Base-by-base conservation (phyloP, 2,329 filamentous ascomycete genomes). In the Neofusicoccum cordaticola region DNA sequence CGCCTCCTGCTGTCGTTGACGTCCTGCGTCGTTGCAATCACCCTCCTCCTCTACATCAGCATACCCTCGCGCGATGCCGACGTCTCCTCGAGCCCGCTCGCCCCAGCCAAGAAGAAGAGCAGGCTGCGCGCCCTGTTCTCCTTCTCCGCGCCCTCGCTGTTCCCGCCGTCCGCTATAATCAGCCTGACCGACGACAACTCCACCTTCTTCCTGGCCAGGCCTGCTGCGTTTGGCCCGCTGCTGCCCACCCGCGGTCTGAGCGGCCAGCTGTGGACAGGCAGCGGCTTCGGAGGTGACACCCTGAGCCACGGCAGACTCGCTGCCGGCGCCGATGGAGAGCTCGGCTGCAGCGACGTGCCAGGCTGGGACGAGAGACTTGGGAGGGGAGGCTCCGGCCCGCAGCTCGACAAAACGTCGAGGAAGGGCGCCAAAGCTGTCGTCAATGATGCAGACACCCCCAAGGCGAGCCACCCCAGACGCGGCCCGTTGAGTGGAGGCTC, bases 141-240 rank as follows among this genome's bases (percentile, higher is more conserved):
- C 66, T 83, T 82, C 75, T 78, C 79, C n/a, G 78, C 79, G 9
- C 82, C 93, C 0, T 91, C 93, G 68, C 87, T 99, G 22, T 99
- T 99, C 75, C 93, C 94, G 4, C 93, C 93, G 3, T 97, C 95
- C 68, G 95, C 95, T 53, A 91, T 96, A 72, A 97, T 99, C 75
- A 97, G 92, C 77, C 85, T 99, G 67, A 97, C 93, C 73, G 93
- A 98, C 78, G 95, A 99, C 79, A 99, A 99, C 78, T 97, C 92
- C 70, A 99, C 95, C 12, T 96, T 96, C 70, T 99, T 99, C 80
- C 84, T 96, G 63, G 93, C 95, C 48, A 86, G 95, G 56, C 95
- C 95, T 66, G 95, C 95, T 62, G 93, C 92, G 44, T 99, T 98
- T 79, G 95, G 95, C 0, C 92, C 95, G 4, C 80, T 86, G 44